Evolutionary conservation across 331 rosid species (phyloP).

Genomic region (Arachis monticola): DNA sequence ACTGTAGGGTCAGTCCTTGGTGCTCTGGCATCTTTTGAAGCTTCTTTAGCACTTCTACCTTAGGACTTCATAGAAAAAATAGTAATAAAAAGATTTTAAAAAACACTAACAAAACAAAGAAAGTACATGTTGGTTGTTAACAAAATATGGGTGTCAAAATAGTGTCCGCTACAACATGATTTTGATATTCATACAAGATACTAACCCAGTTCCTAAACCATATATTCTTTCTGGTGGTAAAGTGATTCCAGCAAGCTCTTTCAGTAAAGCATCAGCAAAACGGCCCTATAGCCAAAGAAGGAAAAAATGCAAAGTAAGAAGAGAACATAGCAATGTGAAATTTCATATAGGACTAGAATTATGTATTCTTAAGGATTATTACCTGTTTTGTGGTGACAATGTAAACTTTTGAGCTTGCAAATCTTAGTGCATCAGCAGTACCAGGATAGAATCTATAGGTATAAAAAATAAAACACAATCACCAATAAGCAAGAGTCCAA

Average conservation of each 20-base stretch:
- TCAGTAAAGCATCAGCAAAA: slow-evolving; percentile 78
- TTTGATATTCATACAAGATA: slow-evolving; percentile 28
- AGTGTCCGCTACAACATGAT: too few relatives aligned
- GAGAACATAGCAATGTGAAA: slow-evolving; percentile 17
- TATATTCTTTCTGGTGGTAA: slow-evolving; percentile 79
- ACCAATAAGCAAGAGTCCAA: not conserved
- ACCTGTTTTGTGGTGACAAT: slow-evolving; percentile 93
- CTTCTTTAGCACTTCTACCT: slow-evolving; percentile 81
- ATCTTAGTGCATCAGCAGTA: slow-evolving; percentile 73
- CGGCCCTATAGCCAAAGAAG: slow-evolving; percentile 57
- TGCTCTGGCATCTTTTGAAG: slow-evolving; percentile 84
- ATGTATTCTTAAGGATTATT: not conserved
- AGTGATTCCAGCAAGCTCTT: slow-evolving; percentile 79
- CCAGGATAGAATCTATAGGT: slow-evolving; percentile 78
- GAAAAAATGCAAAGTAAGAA: slow-evolving; percentile 9
- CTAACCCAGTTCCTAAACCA: slow-evolving; percentile 89
- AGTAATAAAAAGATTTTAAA: too few relatives aligned
- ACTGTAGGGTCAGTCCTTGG: slow-evolving; percentile 79
- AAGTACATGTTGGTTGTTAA: too few relatives aligned
- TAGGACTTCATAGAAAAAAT: slow-evolving; percentile 58
- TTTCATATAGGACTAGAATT: not conserved
- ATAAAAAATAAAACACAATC: slow-evolving; percentile 18
- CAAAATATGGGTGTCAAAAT: too few relatives aligned
- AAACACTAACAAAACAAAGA: too few relatives aligned
- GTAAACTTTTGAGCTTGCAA: slow-evolving; percentile 78